Evolutionary conservation across 495 filamentous ascomycete genomes (phyloP), one percentile per base, ranked within the genome.

Genomic region (Tuber brumale): DNA sequence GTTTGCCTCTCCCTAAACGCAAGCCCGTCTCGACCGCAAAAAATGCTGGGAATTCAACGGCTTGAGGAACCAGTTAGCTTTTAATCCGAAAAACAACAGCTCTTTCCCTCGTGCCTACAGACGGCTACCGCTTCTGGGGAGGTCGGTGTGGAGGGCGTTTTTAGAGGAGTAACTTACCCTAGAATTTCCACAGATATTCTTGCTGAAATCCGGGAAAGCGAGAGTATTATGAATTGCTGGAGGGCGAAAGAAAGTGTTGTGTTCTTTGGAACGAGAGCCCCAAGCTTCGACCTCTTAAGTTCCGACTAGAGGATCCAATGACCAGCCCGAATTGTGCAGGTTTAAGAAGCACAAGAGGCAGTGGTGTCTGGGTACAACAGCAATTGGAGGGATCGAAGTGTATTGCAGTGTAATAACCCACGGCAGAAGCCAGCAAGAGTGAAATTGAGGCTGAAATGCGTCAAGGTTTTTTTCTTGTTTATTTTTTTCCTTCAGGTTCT

Each of bases 1-100:
- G 75, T 21, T 74, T 70, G 71, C 61, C 27, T 44, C 57, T 72
- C 72, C 71, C 39, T 48, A 69, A 46, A 77, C 74, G 75, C 70
- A 70, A 42, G 70, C 31, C 61, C 45, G 31, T 66, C 45, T 39
- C 42, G 48, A 46, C 73, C 43, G 70, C 72, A 43, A 19, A 70
- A 73, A 19, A 37, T 61, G 70, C 37, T 57, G 21, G 31, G 39
- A n/a, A 41, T 51, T 21, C 74, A 76, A 46, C 37, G 46, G 42
- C 48, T 70, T 12, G 70, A 46, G 61, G 76, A 71, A 66, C 70
- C 41, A 77, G 75, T 79, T 46, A 79, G 77, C 61, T 72, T 51
- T 72, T 71, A 76, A 76, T 74, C 76, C 72, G 41, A 57, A 57
- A 46, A 57, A 69, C 44, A 41, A 69, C 18, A 39, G 39, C n/a